Base-by-base conservation (phyloP, 2,329 filamentous ascomycete genomes). In the Alternaria viburni region DNA sequence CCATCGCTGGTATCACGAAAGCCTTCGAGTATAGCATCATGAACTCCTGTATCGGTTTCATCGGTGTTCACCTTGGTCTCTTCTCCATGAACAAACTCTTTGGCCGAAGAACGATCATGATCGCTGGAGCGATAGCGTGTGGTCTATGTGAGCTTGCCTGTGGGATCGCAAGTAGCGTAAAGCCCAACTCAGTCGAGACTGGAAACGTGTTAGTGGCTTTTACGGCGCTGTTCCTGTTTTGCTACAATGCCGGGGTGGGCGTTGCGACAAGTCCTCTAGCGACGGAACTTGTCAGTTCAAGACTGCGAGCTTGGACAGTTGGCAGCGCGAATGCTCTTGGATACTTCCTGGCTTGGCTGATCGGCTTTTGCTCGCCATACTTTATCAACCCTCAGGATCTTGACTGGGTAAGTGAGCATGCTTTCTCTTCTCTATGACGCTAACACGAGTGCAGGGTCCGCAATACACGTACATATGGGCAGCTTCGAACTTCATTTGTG, bases 1-100 rank as follows among this genome's bases (percentile, higher is more conserved):
- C 51, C 46, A 62, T 74, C 12, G 65, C 70, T 23, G 70, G 71
- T 1, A 68, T 73, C 9, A 69, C 68, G 23, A 69, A 74, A 30
- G 66, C 84, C 1, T 87, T 86, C 72, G 79, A 82, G 49, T 86
- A 81, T 69, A 80, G 80, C 8, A 81, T 87, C 52, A 83, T 86
- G 80, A 84, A 83, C 62, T 83, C 81, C 5, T 85, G 82, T 57
- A 69, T 86, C 19, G 84, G 83, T 3, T 82, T 86, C 47, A 49
- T 85, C 8, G 84, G 83, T 0, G 83, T 84, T 41, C 84, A 85
- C 54, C 57, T 83, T 23, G 84, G 84, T 45, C 83, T 86, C 64
- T 83, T 80, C 66, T 75, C 82, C 15, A 85, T 86, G 77, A 81
- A 82, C 21, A 76, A 83, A 30, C 72, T 84, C 13, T 77, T 84